Conservation (phyloP, 176 grass and related monocot genomes). For the Coix lacrymajobi region DNA sequence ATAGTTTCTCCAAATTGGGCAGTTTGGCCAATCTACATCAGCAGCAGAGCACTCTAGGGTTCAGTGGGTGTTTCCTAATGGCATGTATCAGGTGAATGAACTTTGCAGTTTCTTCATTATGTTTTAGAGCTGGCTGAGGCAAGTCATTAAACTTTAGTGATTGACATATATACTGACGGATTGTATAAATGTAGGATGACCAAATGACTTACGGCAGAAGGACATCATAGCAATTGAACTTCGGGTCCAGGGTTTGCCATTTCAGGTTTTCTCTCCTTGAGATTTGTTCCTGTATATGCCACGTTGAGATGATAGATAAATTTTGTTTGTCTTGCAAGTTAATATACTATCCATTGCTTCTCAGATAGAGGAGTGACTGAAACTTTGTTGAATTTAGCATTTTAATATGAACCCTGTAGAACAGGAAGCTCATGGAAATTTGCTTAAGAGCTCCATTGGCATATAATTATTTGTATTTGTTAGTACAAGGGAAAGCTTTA, state of each 20-base stretch:
- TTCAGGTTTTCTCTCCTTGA: constrained; percentile 24
- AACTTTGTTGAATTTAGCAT: background rate
- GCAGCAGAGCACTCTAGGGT: constrained; percentile 48
- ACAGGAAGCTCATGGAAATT: background rate
- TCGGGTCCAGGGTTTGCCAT: background rate
- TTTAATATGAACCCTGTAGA: background rate
- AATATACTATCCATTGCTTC: background rate
- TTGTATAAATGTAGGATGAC: constrained; percentile 52
- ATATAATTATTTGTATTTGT: background rate
- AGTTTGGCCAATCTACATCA: constrained; percentile 56
- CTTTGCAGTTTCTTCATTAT: background rate
- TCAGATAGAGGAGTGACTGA: background rate
- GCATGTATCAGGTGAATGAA: constrained; percentile 45
- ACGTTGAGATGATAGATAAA: background rate
- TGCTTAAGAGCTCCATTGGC: background rate
- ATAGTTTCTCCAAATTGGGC: constrained; percentile 34
- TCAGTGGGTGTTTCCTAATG: constrained; percentile 53
- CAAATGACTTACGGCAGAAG: constrained; percentile 60
- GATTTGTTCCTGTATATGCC: background rate
- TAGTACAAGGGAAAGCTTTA: background rate
- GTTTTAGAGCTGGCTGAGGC: background rate
- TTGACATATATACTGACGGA: background rate
- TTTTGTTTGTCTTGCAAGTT: background rate
- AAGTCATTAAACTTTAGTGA: background rate
- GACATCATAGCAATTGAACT: constrained; percentile 36